A percentile compares a stretch with the other conserved stretches of the same genome.
phyloP scores from a whole-genome alignment of 2,329 filamentous ascomycete genomes.

The Aspergillus melleus region DNA sequence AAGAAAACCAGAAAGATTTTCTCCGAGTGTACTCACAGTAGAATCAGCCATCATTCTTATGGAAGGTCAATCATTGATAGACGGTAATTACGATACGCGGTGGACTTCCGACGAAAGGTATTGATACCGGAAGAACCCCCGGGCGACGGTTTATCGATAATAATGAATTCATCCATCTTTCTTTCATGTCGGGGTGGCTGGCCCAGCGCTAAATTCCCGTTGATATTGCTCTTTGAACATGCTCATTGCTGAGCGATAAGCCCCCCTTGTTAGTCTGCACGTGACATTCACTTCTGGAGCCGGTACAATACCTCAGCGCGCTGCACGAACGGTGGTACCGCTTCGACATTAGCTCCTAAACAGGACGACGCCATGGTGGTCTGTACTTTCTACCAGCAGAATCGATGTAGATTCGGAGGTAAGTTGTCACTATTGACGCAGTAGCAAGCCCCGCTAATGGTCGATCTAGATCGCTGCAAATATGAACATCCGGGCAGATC shows the following conservation, averaged over 20 bases:
- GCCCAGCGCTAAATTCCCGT: not conserved
- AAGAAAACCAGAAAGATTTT: not conserved
- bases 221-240: not conserved
- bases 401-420: slow-evolving; percentile 67
- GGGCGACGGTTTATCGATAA: not conserved
- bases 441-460: slow-evolving; percentile 16
- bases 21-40: too few relatives aligned
- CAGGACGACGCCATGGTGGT: slow-evolving; percentile 42
- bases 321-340: not conserved
- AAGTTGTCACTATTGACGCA: slow-evolving; percentile 22
- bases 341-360: not conserved
- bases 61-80: too few relatives aligned
- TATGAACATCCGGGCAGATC: slow-evolving; percentile 57
- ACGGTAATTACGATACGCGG: not conserved
- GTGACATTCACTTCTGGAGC: not conserved
- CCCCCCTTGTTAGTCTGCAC: not conserved
- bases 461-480: slow-evolving; percentile 55
- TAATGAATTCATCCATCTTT: not conserved
- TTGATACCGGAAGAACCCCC: slow-evolving; percentile 14
- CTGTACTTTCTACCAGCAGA: slow-evolving; percentile 66
- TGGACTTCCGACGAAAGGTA: slow-evolving; percentile 13
- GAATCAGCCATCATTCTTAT: too few relatives aligned
- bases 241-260: not conserved
- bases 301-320: not conserved
- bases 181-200: not conserved